Percentiles rank a stretch among this genome's conserved stretches.
These are phyloP conservation scores for Anastatica hierochuntica DNA, from an alignment of 345 rosid genomes.

Conservation along the genomic window DNA sequence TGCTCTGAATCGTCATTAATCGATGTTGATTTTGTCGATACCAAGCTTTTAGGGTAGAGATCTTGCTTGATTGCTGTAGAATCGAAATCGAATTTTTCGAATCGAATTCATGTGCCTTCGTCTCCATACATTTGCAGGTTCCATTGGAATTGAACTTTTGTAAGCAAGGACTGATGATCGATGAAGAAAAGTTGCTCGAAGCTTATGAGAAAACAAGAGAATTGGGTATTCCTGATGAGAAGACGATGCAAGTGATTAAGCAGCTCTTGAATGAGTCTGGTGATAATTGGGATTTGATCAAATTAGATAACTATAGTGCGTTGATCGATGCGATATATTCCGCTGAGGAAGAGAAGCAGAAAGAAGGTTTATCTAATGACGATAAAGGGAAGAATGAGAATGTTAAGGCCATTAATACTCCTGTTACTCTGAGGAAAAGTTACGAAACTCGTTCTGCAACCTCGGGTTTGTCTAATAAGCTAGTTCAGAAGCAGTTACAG, in stretches of 20 bases:
- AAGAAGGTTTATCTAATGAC: slow-evolving; percentile 20
- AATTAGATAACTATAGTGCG: slow-evolving; percentile 45
- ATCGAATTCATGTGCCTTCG: too few relatives aligned
- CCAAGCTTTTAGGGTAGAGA: too few relatives aligned
- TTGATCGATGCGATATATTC: slow-evolving; percentile 51
- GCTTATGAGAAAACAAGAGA: slow-evolving; percentile 41
- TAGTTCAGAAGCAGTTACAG: not conserved
- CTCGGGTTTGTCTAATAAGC: too few relatives aligned
- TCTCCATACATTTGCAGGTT: slow-evolving; percentile 12
- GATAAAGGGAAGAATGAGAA: slow-evolving; percentile 14
- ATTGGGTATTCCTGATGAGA: slow-evolving; percentile 33
- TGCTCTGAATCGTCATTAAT: too few relatives aligned
- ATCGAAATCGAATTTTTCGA: too few relatives aligned
- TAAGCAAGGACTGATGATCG: not conserved
- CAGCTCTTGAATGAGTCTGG: slow-evolving; percentile 31
- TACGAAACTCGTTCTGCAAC: slow-evolving; percentile 19
- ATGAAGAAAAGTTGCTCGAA: slow-evolving; percentile 17
- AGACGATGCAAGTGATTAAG: slow-evolving; percentile 38
- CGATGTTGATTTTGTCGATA: too few relatives aligned
- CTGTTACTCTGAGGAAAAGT: slow-evolving; percentile 5
- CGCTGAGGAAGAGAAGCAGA: slow-evolving; percentile 28
- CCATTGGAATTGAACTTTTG: too few relatives aligned
- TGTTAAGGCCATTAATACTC: not conserved
- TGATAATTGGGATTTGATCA: slow-evolving; percentile 49
- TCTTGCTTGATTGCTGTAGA: too few relatives aligned